These are phyloP conservation scores for Aspergillus asperescens DNA, from an alignment of 495 filamentous ascomycete genomes.

Conservation along the genomic window DNA sequence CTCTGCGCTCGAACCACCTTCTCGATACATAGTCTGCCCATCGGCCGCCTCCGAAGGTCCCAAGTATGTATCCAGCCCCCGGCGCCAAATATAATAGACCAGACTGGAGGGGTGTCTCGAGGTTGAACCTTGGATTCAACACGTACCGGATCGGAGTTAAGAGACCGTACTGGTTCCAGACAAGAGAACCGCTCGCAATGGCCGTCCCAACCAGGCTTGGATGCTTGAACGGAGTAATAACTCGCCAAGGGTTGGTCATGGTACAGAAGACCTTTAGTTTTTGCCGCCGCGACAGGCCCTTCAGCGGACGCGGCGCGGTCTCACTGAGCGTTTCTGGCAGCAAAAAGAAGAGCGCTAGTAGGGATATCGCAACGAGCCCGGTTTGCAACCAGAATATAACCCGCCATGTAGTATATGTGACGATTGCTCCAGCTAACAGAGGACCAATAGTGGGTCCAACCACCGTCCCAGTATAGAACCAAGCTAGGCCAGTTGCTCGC, in stretches of 20 bases:
- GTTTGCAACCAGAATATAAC: slow-evolving; percentile 18
- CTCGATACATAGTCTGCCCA: slow-evolving; percentile 64
- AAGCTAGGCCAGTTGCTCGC: slow-evolving; percentile 10
- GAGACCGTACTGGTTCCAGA: slow-evolving; percentile 71
- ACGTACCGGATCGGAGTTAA: slow-evolving; percentile 72
- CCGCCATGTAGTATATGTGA: slow-evolving; percentile 17
- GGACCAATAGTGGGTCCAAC: slow-evolving; percentile 13
- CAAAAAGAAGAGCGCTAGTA: slow-evolving; percentile 1
- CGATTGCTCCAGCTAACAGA: slow-evolving; percentile 12
- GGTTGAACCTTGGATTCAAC: slow-evolving; percentile 64
- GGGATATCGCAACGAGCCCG: slow-evolving; percentile 4
- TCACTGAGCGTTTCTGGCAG: slow-evolving; percentile 10
- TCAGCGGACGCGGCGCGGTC: slow-evolving; percentile 1
- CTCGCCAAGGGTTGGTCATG: slow-evolving; percentile 12
- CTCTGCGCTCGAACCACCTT: slow-evolving; percentile 54
- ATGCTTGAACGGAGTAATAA: slow-evolving; percentile 44
- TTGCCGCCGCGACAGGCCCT: background rate
- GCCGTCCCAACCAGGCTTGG: slow-evolving; percentile 61
- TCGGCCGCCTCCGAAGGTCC: slow-evolving; percentile 65
- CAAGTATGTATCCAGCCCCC: slow-evolving; percentile 62
- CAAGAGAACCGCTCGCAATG: slow-evolving; percentile 54
- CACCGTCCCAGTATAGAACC: slow-evolving; percentile 14
- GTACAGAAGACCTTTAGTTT: slow-evolving; percentile 1
- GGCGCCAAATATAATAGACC: slow-evolving; percentile 73
- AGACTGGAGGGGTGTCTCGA: slow-evolving; percentile 59